Conservation (phyloP, 225 moss, liverwort and hornwort species). For the Pseudoscleropodium purum region DNA sequence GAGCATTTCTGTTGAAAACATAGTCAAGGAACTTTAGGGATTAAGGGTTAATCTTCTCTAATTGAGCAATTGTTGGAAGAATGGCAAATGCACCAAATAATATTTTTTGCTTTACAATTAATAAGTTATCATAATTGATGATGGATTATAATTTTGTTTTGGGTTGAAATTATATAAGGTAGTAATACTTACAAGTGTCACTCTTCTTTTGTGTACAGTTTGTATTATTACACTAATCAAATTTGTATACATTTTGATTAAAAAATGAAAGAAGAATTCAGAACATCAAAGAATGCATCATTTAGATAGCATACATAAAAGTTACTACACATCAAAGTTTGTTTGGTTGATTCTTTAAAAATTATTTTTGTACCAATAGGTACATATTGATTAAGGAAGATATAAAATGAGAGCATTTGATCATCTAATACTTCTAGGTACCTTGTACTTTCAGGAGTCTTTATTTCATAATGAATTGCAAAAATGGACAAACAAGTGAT, state of each 20-base stretch:
- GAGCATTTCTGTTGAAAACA: too few relatives aligned
- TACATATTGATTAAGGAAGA: not conserved
- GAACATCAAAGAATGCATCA: not conserved
- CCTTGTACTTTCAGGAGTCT: rapidly evolving
- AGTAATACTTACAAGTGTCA: not conserved
- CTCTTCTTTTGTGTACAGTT: not conserved
- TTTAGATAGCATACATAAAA: not conserved
- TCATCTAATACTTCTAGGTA: not conserved
- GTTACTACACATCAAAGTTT: not conserved
- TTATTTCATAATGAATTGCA: not conserved
- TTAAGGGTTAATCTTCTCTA: not conserved
- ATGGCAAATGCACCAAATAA: not conserved
- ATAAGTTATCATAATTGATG: not conserved
- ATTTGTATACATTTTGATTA: not conserved
- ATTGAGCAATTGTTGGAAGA: not conserved
- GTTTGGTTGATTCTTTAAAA: not conserved
- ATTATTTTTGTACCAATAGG: not conserved
- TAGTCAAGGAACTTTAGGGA: too few relatives aligned
- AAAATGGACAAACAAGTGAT: not conserved
- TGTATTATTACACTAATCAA: not conserved
- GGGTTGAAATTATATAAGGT: not conserved
- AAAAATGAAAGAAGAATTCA: not conserved
- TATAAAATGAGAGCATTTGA: not conserved
- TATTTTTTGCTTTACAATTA: not conserved
- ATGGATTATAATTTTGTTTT: not conserved